Base-by-base conservation (phyloP, 305 asterid species). In the Galium porrigens region DNA sequence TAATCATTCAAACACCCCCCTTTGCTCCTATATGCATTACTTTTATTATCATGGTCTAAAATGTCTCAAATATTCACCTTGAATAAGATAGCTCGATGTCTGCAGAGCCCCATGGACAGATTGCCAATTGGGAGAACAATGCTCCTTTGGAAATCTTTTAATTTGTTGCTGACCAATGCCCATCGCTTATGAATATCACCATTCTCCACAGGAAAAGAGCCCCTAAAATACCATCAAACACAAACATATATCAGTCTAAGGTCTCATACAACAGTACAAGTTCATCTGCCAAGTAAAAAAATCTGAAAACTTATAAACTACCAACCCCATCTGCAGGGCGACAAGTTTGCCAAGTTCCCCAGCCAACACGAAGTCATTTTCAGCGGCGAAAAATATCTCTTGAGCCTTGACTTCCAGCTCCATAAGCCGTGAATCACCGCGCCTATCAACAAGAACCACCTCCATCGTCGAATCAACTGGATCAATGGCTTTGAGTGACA, bases 261-360 rank as follows among this genome's bases (percentile, higher is more conserved):
- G 57, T 70, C 65, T 70, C 15, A 69, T 14, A 72, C 63, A 20
- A 17, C 58, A 65, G 29, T 9, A 11, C 20, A 68, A 46, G 54
- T n/a, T 15, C 69, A 44, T 33, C 37, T 49, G 27, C 20, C 20
- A 55, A 54, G 53, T 63, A 41, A 17, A 22, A 61, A 34, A 41
- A 30, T 53, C 33, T 32, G 20, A 44, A 44, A 48, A 48, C 4
- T 52, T 52, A 27, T 8, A 69, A 4, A 79, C 58, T 77, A 92
- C 99, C 97, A 97, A 92, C 99, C 99, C 99, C 99, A 92, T 89
- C 68, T 77, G 68, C 62, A 82, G 76, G 56, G 97, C 96, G 22
- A 92, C 99, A 72, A 92, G 97, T 81, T 89, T 83, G 67, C 86
- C 97, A 74, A 92, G 97, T 59, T 78, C 84, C 77, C 83, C 95